Evolutionary conservation across 768 basidiomycete species (phyloP), one percentile per base, ranked within the genome.

Genomic region (Termitomyces titanicus): DNA sequence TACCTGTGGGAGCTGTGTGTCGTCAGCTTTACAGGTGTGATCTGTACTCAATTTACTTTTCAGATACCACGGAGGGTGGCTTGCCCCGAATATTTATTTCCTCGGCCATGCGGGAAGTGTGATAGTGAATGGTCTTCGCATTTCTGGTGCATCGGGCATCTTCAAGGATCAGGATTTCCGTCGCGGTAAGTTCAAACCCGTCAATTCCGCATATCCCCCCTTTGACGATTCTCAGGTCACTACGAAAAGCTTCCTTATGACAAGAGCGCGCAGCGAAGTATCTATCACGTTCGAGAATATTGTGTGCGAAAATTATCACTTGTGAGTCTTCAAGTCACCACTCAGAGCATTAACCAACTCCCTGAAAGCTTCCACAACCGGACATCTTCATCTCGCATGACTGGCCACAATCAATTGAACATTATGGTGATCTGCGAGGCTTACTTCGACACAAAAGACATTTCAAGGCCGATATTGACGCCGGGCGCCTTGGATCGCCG

Each of bases 31-130:
- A 5, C 31, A 6, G n/a, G n/a, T 27, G 31, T 12, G 55, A 47
- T 39, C 13, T 6, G 3, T 38, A 12, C 17, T 46, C 15, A 44
- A 25, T 9, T 13, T 31, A 10, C 20, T 50, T 35, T 47, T 46
- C 51, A 95, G 93, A 54, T 98, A 94, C 69, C 91, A 98, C 63
- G 95, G 96, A 17, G 96, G 94, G 6, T 98, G 96, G 95, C 71
- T 98, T 11, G 97, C 96, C 0, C 91, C 90, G 0, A 95, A 97
- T 65, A 95, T 99, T 51, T 99, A 97, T 71, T 98, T 91, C 68
- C 81, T 99, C 3, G 97, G 97, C 0, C 83, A 88, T 64, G 93
- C 94, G 2, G 95, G 95, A 0, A 91, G 89, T 49, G 79, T 99
- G 0, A 82, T 87, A 34, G 85, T 97, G 25, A 89, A 96, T 63